Base-by-base conservation (phyloP, 768 basidiomycete species). In the Agaricus subrufescens region DNA sequence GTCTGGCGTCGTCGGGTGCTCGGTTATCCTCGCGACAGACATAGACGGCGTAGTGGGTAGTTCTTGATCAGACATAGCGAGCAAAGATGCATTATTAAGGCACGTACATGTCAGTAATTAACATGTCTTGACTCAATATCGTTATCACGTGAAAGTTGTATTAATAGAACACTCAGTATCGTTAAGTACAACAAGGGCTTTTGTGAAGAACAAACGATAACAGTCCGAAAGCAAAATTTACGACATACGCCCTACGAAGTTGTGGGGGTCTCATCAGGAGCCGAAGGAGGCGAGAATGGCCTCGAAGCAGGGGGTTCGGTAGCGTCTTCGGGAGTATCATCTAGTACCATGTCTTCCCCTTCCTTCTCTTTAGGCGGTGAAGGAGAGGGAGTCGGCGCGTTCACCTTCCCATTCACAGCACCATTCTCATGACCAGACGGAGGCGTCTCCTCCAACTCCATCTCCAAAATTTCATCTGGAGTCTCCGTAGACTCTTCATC, bases 1-100 rank as follows among this genome's bases (percentile, higher is more conserved):
- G 60, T 93, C 90, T 12, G 86, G 82, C 7, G 85, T 84, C 31
- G 85, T 60, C 52, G 58, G 72, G n/a, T 71, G 59, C 11, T 62
- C 53, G 14, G 63, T 39, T 15, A 62, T 37, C 43, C 65, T 56
- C 40, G 52, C 44, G 12, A 45, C 14, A 43, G 65, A 64, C 14
- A 69, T 71, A 49, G 77, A 78, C 0, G 78, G 77, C 1, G 80
- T 82, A 3, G 63, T 59, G n/a, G 71, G 70, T 48, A 71, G 62
- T 51, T 54, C 51, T 29, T 49, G 55, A 25, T 67, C 61, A 26
- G 61, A 39, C 71, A 73, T 73, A 34, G 34, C 34, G 34, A 34
- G 34, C 34, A 42, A 8, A 15, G 52, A 25, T 37, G 26, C 19
- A 19, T 19, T 46, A 53, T 19, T n/a, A 31, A 26, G 34, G 10